Base-by-base conservation (phyloP, 805 yeast genomes). In the Candida stauntonica region DNA sequence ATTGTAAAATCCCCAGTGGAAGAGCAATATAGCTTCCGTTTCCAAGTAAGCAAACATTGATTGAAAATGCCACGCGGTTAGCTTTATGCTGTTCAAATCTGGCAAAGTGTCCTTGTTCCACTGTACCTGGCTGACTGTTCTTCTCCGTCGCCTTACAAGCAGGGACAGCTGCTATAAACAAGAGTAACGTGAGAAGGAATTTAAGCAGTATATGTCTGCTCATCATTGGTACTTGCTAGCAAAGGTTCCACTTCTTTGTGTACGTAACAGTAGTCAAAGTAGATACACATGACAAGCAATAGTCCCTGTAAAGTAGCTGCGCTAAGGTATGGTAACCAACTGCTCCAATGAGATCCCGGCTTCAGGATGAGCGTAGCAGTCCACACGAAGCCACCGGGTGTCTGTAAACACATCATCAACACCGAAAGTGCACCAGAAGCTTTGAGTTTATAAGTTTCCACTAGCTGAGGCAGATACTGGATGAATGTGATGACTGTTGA, bases 361-460 rank as follows among this genome's bases (percentile, higher is more conserved):
- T 88, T 76, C 42, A 75, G 57, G 38, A 76, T 81, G 36, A 86
- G 64, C 1, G 85, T 76, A n/a, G 76, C 68, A 3, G 93, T 75
- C 84, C 91, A 86, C 2, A 86, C 40, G 46, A 73, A 81, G 14
- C 95, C 95, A 13, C 96, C 96, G 0, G 96, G 96, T 15, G 94
- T 85, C 57, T 86, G 96, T 46, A 87, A 72, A 30, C 79, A 63
- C 91, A 86, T 83, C 87, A 84, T 85, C 6, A 78, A 73, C 9
- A 85, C 66, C 0, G 94, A 84, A 17, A 86, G 66, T 1, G 88
- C 79, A 8, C 95, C 96, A 0, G 94, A 80, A 47, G 79, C 88
- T 52, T 81, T 80, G 43, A 86, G 67, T 1, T 45, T 53, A 51
- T 68, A 81, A 0, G 95, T 86, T 28, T 89, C 84, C 46, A 66